phyloP scores from a whole-genome alignment of 2,329 filamentous ascomycete genomes.

The Colletotrichum sp. region DNA sequence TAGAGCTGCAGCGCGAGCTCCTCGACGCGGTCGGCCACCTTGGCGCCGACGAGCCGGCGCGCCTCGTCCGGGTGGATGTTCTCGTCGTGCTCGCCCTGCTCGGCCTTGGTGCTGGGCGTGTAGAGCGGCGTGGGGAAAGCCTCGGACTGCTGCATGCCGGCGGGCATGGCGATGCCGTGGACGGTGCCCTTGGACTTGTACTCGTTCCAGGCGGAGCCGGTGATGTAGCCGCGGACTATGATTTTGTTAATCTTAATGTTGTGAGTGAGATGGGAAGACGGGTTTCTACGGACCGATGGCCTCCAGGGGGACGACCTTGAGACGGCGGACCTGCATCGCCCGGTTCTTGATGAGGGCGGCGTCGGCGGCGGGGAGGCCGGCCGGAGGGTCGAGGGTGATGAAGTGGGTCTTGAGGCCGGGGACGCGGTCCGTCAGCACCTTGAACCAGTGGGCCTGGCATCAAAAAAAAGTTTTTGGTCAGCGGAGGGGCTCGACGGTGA shows the following conservation, averaged over 20 bases:
- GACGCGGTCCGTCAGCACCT: constrained; percentile 47
- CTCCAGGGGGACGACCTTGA: constrained; percentile 80
- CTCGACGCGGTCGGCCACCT: constrained; percentile 69
- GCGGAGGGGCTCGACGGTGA: not conserved
- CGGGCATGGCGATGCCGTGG: constrained; percentile 74
- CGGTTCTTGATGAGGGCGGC: constrained; percentile 63
- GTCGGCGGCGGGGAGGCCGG: constrained; percentile 43
- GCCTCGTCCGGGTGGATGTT: constrained; percentile 80
- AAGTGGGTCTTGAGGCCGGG: constrained; percentile 59
- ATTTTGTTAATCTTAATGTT: constrained; percentile 16
- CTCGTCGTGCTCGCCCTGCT: constrained; percentile 78
- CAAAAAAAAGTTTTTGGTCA: not conserved
- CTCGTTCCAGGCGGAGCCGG: constrained; percentile 83
- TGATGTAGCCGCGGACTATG: constrained; percentile 83
- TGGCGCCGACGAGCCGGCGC: constrained; percentile 66
- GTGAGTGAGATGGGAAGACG: not conserved
- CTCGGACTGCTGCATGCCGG: constrained; percentile 73
- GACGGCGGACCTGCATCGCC: constrained; percentile 77
- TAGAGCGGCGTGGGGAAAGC: constrained; percentile 70
- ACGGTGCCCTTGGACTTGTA: constrained; percentile 76
- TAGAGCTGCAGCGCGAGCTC: constrained; percentile 70
- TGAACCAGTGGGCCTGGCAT: constrained; percentile 56
- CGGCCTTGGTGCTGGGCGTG: constrained; percentile 87
- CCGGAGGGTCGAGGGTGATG: constrained; percentile 47
- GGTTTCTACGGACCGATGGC: constrained; percentile 56